phyloP scores from a whole-genome alignment of 441 rosid species.

The Corymbia citriodora region DNA sequence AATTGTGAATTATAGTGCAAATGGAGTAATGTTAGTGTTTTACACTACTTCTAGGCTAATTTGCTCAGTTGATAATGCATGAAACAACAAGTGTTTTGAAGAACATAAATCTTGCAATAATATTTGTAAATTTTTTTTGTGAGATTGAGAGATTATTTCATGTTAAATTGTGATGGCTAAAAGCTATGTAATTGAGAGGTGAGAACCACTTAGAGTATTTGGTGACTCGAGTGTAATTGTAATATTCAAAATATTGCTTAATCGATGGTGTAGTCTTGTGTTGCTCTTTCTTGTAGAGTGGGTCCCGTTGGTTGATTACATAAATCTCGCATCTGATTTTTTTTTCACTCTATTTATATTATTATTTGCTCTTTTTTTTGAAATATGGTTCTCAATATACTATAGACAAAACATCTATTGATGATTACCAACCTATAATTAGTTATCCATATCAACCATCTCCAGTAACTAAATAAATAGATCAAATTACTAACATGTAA shows the following conservation, averaged over 20 bases:
- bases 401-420: background rate
- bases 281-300: background rate
- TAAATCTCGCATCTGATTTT: too few relatives aligned
- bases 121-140: too few relatives aligned
- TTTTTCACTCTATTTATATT: too few relatives aligned
- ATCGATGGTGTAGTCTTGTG: background rate
- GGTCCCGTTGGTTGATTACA: too few relatives aligned
- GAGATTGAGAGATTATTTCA: background rate
- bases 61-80: background rate
- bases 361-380: background rate
- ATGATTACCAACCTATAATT: background rate
- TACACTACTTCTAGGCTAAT: background rate
- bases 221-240: background rate
- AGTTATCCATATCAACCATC: background rate
- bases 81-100: too few relatives aligned
- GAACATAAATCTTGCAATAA: background rate
- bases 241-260: too few relatives aligned
- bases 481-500: background rate
- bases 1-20: background rate
- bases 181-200: background rate
- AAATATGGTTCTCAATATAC: background rate
- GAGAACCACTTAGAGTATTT: background rate
- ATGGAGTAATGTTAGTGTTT: background rate
- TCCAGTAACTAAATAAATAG: background rate
- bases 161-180: background rate